phyloP scores from a whole-genome alignment of 2,329 filamentous ascomycete genomes.

The Hymenoscyphus salicellus region DNA sequence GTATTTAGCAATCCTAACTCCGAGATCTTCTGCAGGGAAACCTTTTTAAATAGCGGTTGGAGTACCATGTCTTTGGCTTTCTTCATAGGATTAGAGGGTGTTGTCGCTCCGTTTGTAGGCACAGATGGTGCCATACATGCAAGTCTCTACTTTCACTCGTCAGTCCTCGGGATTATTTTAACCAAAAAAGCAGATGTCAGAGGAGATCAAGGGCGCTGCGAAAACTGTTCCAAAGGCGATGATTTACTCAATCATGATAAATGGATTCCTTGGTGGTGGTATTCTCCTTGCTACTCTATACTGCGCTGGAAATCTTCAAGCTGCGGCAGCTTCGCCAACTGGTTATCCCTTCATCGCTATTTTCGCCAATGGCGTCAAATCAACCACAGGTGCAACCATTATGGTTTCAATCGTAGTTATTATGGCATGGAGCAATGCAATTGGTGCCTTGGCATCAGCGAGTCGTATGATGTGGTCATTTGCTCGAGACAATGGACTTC shows the following conservation, averaged over 20 bases:
- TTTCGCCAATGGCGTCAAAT: background rate
- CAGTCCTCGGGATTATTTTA: background rate
- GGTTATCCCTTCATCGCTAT: conserved; percentile 6
- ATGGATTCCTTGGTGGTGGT: background rate
- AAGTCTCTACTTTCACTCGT: background rate
- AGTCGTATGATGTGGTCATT: conserved; percentile 5
- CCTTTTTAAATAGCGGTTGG: conserved; percentile 4
- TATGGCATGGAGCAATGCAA: background rate
- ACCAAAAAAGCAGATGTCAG: conserved; percentile 3
- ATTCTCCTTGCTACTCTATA: conserved; percentile 5
- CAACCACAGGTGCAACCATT: background rate
- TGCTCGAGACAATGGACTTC: conserved; percentile 4
- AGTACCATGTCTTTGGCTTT: background rate
- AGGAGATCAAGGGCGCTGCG: conserved; percentile 3
- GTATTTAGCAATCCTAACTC: too few relatives aligned
- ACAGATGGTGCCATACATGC: conserved; percentile 7
- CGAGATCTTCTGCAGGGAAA: background rate
- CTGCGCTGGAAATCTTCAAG: conserved; percentile 1
- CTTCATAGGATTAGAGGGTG: background rate
- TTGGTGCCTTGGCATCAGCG: conserved; percentile 2
- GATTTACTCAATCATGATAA: conserved; percentile 4
- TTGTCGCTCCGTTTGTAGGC: background rate
- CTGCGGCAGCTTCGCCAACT: background rate
- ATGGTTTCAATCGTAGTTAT: background rate
- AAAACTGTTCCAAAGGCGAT: conserved; percentile 3